Evolutionary conservation across 495 filamentous ascomycete species (phyloP), one percentile per base, ranked within the genome.

Genomic region (Hyaloscypha finlandica): DNA sequence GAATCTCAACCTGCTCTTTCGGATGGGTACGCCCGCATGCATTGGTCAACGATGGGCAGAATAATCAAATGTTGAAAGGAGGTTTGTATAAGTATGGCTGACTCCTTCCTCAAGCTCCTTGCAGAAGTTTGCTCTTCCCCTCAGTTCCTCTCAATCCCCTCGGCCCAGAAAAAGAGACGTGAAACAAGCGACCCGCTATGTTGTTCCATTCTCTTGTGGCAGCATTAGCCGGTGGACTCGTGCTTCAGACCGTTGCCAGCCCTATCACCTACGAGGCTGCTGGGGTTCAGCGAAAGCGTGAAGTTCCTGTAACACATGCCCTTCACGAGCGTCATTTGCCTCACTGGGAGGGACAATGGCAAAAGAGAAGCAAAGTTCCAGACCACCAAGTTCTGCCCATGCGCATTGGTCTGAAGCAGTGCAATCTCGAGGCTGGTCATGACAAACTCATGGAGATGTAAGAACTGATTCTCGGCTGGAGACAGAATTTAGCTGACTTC

Each of bases 361-460:
- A 20, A 3, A 72, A 69, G 64, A 69, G 51, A 55, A 45, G 52
- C 52, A 67, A 67, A 51, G 59, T 70, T 8, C 64, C 63, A 12
- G 59, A 64, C 20, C 54, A 48, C 54, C 70, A 70, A 54, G 42
- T 70, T 25, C 54, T 70, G 64, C 67, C 67, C 31, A 70, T 87
- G 52, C 77, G 82, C 25, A 85, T 87, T 68, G 85, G 80, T 12
- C 67, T 87, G 69, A 79, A 75, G 30, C 85, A 87, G 72, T 75
- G 74, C 31, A 86, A 85, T 57, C 58, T 86, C 20, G 80, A 84
- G 51, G 71, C 74, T 33, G 82, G 79, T 9, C 78, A 85, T 73
- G 82, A 84, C n/a, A 78, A 80, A 35, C 75, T 87, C 6, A 85
- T 86, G 82, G 76, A 82, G 57, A 74, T 87, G 64, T 72, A 66